Conservation (phyloP, 2,329 filamentous ascomycete genomes). For the Ramularia endophylla region DNA sequence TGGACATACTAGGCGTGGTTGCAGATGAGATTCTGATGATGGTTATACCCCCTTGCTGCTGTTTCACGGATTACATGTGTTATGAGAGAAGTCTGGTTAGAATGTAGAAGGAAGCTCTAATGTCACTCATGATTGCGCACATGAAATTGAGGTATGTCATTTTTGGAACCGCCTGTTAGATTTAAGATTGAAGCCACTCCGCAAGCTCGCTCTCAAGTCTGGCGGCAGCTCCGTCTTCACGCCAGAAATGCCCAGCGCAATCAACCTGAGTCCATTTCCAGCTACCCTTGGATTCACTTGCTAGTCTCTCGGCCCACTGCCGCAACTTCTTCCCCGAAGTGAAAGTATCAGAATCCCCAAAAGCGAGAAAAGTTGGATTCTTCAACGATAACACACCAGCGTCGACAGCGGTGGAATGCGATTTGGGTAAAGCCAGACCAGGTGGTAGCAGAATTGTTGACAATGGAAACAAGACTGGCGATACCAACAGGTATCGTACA, state of each 20-base stretch:
- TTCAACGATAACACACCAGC: constrained; percentile 45
- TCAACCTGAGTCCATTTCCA: constrained; percentile 42
- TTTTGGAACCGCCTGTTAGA: too few species aligned
- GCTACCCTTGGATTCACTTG: constrained; percentile 22
- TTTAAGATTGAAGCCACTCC: too few species aligned
- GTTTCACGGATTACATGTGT: too few species aligned
- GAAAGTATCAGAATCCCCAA: constrained; percentile 70
- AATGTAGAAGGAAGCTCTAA: too few species aligned
- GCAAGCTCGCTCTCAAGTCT: too few species aligned
- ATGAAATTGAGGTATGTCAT: too few species aligned
- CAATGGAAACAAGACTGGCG: constrained; percentile 41
- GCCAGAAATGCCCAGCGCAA: constrained; percentile 49
- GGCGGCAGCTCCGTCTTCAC: constrained; percentile 28
- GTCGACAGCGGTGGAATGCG: constrained; percentile 10
- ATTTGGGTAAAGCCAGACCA: constrained; percentile 24
- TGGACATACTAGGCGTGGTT: too few species aligned
- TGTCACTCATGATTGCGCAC: too few species aligned
- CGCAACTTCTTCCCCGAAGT: constrained; percentile 59
- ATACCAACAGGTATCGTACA: constrained; percentile 41
- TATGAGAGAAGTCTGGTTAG: too few species aligned
- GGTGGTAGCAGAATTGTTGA: constrained; percentile 30
- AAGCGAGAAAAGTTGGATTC: constrained; percentile 63
- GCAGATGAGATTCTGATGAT: too few species aligned
- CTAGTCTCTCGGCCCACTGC: constrained; percentile 57
- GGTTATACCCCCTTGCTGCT: too few species aligned